Evolutionary conservation across 371 early-diverging fungal species (phyloP), one percentile per base, ranked within the genome.

Genomic region (Rozella allomycis): DNA sequence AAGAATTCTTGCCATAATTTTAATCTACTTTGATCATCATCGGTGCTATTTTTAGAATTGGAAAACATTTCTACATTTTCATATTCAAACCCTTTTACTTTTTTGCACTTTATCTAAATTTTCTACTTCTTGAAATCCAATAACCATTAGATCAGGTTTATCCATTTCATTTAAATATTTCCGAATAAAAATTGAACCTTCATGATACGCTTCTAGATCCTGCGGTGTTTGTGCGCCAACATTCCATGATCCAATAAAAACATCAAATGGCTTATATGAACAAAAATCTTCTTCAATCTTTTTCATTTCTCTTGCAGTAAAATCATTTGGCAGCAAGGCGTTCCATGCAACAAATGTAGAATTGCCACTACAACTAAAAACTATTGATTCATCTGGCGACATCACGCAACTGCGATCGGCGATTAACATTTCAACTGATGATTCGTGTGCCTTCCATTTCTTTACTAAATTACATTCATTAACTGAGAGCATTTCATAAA

Each of bases 101-200:
- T 2, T 25, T 29, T 9, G 36, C 5, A 2, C 27, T 40, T 23
- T 27, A 21, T 81, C 80, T 27, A 86, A 46, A 42, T 82, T 76
- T 2, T 83, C 72, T 34, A 78, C 66, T 46, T 86, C 87, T 51
- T 86, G 87, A 37, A 83, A 73, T 4, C 78, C 79, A 20, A 83
- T 58, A 2, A 74, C 74, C 45, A 80, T 70, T 19, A 86, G 64
- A 41, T 78, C 74, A 1, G 86, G 79, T 10, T 48, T 42, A 3
- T 45, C 42, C 1, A 58, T 50, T 32, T 58, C 13, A 22, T n/a
- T 13, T 13, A 21, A 9, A 29, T 13, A 10, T 22, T 31, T 12
- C 31, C 20, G 30, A 14, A 16, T 20, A 27, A 13, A 10, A 22
- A 23, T 12, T 12, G 10, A 17, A 19, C n/a, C 7, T 13, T 23